These are phyloP conservation scores for Pistacia integerrima DNA, from an alignment of 345 rosid genomes.

Conservation along the genomic window DNA sequence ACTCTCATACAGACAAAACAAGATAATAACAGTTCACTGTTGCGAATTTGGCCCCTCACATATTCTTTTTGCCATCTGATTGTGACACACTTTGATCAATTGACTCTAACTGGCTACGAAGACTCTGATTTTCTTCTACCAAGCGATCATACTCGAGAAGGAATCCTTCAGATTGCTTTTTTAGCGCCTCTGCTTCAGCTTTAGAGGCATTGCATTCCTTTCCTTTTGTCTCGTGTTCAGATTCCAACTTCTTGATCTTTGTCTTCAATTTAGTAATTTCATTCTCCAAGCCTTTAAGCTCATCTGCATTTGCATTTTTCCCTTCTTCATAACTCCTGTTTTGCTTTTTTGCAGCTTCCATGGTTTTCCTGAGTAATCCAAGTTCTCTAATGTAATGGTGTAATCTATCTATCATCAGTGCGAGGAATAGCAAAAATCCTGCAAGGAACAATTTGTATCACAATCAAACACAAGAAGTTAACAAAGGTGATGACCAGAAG, in stretches of 20 bases:
- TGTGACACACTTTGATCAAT: constrained; percentile 37
- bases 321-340: constrained; percentile 60
- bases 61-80: constrained; percentile 55
- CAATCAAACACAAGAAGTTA: neutral
- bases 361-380: constrained; percentile 66
- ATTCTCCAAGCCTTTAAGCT: constrained; percentile 48
- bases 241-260: constrained; percentile 53
- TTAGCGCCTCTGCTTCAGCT: constrained; percentile 61
- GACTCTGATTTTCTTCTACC: constrained; percentile 73
- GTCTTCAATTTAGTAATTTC: constrained; percentile 45
- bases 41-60: constrained; percentile 21
- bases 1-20: neutral
- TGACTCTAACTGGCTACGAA: constrained; percentile 64
- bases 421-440: constrained; percentile 80
- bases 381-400: constrained; percentile 91
- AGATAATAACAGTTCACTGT: constrained; percentile 4
- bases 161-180: constrained; percentile 73
- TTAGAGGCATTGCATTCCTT: constrained; percentile 58
- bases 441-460: constrained; percentile 12
- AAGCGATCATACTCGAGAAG: constrained; percentile 70
- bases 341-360: constrained; percentile 78
- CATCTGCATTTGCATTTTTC: constrained; percentile 45
- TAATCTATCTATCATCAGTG: constrained; percentile 82
- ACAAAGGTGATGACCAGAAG: neutral
- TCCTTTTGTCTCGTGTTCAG: constrained; percentile 48